A percentile compares a stretch with the other conserved stretches of the same genome.
phyloP scores from a whole-genome alignment of 2,329 filamentous ascomycete species.

The Claviceps arundinis region DNA sequence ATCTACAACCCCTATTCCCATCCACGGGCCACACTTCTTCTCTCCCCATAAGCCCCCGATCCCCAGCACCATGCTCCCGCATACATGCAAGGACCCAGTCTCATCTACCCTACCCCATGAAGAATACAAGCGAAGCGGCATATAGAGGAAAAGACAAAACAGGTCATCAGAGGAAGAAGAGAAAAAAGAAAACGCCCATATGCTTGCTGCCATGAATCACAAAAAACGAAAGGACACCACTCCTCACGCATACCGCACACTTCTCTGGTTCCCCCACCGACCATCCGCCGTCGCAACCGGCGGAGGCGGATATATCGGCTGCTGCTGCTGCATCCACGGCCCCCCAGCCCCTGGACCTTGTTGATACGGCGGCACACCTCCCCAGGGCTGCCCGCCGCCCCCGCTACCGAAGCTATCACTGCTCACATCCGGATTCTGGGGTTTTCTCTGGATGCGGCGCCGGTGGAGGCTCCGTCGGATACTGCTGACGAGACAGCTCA shows the following conservation, averaged over 20 bases:
- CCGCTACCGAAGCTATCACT: background rate
- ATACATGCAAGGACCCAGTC: too few species aligned
- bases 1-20: too few species aligned
- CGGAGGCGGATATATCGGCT: background rate
- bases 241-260: slow-evolving; percentile 1
- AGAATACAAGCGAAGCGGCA: too few species aligned
- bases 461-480: slow-evolving; percentile 10
- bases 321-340: slow-evolving; percentile 9
- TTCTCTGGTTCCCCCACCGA: background rate
- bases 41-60: too few species aligned
- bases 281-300: background rate
- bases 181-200: background rate
- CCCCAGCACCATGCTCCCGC: too few species aligned
- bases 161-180: background rate
- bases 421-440: background rate
- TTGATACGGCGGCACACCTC: background rate
- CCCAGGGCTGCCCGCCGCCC: background rate
- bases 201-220: background rate
- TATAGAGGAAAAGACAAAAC: background rate
- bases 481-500: slow-evolving; percentile 50
- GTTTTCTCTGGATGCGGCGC: background rate
- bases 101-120: too few species aligned
- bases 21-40: too few species aligned
- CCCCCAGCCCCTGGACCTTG: background rate
- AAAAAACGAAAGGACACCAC: background rate